These are phyloP conservation scores for Trichoderma sp. DNA, from an alignment of 2,329 filamentous ascomycete species.

Conservation along the genomic window DNA sequence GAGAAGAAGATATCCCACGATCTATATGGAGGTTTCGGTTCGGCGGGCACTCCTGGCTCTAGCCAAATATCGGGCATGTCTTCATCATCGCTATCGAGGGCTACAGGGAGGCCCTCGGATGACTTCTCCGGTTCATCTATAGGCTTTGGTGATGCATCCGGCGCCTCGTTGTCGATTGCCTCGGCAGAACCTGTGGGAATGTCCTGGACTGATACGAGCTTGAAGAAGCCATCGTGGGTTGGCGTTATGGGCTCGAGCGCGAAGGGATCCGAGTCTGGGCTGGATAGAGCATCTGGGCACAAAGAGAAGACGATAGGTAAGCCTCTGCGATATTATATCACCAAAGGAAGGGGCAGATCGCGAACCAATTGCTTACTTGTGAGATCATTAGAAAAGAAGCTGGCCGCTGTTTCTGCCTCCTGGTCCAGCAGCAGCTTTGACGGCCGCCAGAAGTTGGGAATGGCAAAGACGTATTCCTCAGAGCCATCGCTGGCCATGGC, in stretches of 20 bases:
- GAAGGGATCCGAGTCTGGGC: conserved; percentile 23
- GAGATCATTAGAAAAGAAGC: conserved; percentile 42
- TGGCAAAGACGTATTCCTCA: conserved; percentile 58
- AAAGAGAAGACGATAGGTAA: background rate
- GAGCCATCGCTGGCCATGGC: conserved; percentile 41
- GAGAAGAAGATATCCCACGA: conserved; percentile 70
- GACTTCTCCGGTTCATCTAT: background rate
- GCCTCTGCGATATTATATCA: background rate
- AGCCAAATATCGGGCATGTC: conserved; percentile 46
- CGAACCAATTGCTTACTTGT: conserved; percentile 29
- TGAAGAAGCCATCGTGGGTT: conserved; percentile 35
- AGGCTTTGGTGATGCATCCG: background rate
- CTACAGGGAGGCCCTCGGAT: background rate
- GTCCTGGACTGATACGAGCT: conserved; percentile 23
- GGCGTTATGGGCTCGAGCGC: conserved; percentile 22
- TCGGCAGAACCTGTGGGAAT: background rate
- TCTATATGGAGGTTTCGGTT: conserved; percentile 46
- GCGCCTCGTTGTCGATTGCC: background rate
- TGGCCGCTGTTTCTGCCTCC: conserved; percentile 32
- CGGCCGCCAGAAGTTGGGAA: conserved; percentile 59
- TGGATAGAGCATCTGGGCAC: background rate
- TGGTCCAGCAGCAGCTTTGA: conserved; percentile 48
- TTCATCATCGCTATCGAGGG: conserved; percentile 13
- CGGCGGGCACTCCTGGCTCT: conserved; percentile 33
- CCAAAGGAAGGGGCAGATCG: background rate